Evolutionary conservation across 1,139 yeast species (phyloP), one percentile per base, ranked within the genome.

Genomic region (Scheffersomyces insectosa): DNA sequence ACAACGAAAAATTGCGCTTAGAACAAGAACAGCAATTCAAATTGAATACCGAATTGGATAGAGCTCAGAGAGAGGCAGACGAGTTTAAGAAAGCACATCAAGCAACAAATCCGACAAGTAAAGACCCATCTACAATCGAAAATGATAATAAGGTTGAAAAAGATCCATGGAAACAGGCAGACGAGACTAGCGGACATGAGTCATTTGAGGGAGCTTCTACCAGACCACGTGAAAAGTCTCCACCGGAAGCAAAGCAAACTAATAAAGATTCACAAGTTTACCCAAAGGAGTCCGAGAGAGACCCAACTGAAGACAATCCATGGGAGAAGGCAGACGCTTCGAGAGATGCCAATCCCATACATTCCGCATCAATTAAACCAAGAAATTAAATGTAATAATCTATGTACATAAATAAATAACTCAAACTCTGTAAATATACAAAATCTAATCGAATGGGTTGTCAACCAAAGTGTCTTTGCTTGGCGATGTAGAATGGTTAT

Each of bases 91-190:
- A 16, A 23, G 20, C 23, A 13, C 23, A 12, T 7, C n/a, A 38
- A 30, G 8, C 28, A 23, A 13, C 11, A 5, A 15, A 13, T 23
- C 16, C 33, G 28, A 29, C 23, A n/a, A 4, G 3, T 20, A 8
- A 20, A 20, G 25, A 20, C 8, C n/a, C 37, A 11, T 3, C 10
- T 4, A 16, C 14, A 31, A 20, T 20, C 25, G 25, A 20, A 20
- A 20, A 7, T 20, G 25, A 20, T 7, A 13, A 16, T 16, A 39
- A 12, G 15, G 32, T 9, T 2, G 32, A 15, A 4, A 42, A 39
- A 5, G 59, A 67, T 45, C 75, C 75, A 1, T 72, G 77, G 77
- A 63, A 65, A 39, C 56, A 61, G 38, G 74, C 77, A 3, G 70
- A 68, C 40, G 57, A 57, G 28, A 43, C 63, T n/a, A 54, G 55